phyloP scores from a whole-genome alignment of 371 early-diverging fungal genomes.

The Lichtheimia ornata region DNA sequence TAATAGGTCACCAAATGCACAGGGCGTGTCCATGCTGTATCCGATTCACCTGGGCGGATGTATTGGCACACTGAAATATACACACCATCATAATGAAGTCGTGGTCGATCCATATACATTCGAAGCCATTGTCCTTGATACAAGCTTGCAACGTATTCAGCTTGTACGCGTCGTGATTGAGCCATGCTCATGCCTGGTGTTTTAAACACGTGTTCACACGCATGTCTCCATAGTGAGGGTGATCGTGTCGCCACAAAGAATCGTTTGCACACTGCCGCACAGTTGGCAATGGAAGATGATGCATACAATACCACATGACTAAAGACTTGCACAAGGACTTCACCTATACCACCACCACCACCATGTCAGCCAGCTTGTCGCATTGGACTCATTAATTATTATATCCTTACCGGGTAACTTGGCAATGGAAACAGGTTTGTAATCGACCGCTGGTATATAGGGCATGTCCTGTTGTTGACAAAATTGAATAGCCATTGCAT shows the following conservation, averaged over 20 bases:
- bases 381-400: background rate
- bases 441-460: conserved; percentile 20
- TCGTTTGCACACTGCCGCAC: conserved; percentile 50
- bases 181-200: conserved; percentile 18
- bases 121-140: conserved; percentile 25
- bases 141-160: conserved; percentile 8
- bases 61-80: conserved; percentile 62
- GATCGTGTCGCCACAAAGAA: conserved; percentile 46
- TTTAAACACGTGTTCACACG: conserved; percentile 42
- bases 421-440: conserved; percentile 19
- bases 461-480: conserved; percentile 10
- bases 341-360: conserved; percentile 13
- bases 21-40: conserved; percentile 41
- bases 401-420: conserved; percentile 19
- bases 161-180: conserved; percentile 14
- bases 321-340: conserved; percentile 29
- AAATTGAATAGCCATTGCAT: conserved; percentile 3
- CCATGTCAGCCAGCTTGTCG: background rate
- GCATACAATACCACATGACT: conserved; percentile 34
- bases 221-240: conserved; percentile 48
- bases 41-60: conserved; percentile 41
- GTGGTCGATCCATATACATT: conserved; percentile 56
- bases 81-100: conserved; percentile 60
- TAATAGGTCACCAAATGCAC: conserved; percentile 65
- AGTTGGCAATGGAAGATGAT: conserved; percentile 25